phyloP scores from a whole-genome alignment of 2,329 filamentous ascomycete species.

The Erysiphe neolycopersici region DNA sequence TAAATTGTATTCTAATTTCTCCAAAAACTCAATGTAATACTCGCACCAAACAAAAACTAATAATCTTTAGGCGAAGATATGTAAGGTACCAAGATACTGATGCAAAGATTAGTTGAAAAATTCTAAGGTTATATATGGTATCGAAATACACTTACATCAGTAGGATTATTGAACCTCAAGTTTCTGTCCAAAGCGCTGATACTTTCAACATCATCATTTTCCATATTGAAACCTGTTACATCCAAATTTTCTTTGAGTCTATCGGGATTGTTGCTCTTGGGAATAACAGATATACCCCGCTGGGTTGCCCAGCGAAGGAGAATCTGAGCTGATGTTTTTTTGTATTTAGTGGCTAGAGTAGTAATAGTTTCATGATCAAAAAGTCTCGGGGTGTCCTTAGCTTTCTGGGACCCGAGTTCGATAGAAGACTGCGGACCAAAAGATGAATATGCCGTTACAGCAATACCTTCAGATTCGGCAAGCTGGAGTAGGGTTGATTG shows the following conservation, averaged over 20 bases:
- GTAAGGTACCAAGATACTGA: conserved; percentile 21
- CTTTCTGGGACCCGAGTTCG: conserved; percentile 47
- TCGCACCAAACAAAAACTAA: background rate
- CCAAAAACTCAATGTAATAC: too few relatives aligned
- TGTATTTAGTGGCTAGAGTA: conserved; percentile 37
- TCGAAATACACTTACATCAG: conserved; percentile 3
- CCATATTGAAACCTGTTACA: conserved; percentile 37
- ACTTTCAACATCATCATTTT: conserved; percentile 34
- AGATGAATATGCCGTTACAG: conserved; percentile 59
- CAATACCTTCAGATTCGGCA: conserved; percentile 41
- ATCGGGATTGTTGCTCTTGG: conserved; percentile 38
- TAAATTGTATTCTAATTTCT: background rate
- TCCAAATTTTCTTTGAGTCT: conserved; percentile 39
- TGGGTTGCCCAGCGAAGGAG: conserved; percentile 74
- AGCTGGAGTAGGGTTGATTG: conserved; percentile 45
- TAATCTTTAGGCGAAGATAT: conserved; percentile 22
- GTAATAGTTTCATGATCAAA: conserved; percentile 43
- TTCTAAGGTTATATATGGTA: background rate
- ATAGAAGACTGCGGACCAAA: conserved; percentile 59
- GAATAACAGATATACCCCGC: conserved; percentile 54
- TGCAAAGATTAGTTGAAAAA: conserved; percentile 1
- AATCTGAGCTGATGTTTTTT: conserved; percentile 53
- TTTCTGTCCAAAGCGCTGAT: conserved; percentile 38
- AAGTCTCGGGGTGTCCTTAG: conserved; percentile 36
- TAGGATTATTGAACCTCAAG: conserved; percentile 52